A percentile compares a stretch with the other conserved stretches of the same genome.
phyloP scores from a whole-genome alignment of 805 yeast species.

The Wickerhamomyces pijperi region DNA sequence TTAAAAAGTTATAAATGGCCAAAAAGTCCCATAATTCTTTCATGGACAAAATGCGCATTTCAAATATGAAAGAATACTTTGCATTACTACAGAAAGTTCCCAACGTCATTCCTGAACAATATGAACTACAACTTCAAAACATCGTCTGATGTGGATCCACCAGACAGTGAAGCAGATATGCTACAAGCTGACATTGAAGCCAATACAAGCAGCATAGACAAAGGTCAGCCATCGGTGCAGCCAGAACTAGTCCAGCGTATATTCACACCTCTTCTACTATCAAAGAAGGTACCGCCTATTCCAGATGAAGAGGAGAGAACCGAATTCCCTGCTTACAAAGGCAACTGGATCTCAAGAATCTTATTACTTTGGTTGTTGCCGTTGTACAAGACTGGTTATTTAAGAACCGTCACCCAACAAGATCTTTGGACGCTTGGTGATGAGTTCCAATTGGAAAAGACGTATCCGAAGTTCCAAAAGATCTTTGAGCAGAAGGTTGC shows the following conservation, averaged over 20 bases:
- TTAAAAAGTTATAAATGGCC: too few species aligned
- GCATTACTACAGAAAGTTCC: too few species aligned
- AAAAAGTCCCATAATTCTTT: too few species aligned
- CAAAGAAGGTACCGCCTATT: conserved; percentile 28
- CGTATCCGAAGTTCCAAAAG: conserved; percentile 23
- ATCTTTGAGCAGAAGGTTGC: conserved; percentile 20
- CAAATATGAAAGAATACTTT: too few species aligned
- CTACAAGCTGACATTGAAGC: too few species aligned
- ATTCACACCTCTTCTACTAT: conserved; percentile 17
- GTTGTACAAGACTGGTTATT: conserved; percentile 49
- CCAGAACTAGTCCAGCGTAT: conserved; percentile 12
- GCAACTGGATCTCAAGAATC: conserved; percentile 27
- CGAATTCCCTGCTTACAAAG: conserved; percentile 27
- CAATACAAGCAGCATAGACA: too few species aligned
- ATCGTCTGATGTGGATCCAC: too few species aligned
- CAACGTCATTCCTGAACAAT: too few species aligned
- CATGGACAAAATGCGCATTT: too few species aligned
- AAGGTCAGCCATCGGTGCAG: not conserved
- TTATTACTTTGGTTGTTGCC: conserved; percentile 60
- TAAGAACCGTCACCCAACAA: conserved; percentile 48
- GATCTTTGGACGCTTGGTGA: conserved; percentile 41
- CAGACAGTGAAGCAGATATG: too few species aligned
- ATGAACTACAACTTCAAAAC: too few species aligned
- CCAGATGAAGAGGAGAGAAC: conserved; percentile 36
- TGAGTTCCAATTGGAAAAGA: conserved; percentile 24